Conservation (phyloP, 2,329 filamentous ascomycete genomes). For the Helotiales sp. region DNA sequence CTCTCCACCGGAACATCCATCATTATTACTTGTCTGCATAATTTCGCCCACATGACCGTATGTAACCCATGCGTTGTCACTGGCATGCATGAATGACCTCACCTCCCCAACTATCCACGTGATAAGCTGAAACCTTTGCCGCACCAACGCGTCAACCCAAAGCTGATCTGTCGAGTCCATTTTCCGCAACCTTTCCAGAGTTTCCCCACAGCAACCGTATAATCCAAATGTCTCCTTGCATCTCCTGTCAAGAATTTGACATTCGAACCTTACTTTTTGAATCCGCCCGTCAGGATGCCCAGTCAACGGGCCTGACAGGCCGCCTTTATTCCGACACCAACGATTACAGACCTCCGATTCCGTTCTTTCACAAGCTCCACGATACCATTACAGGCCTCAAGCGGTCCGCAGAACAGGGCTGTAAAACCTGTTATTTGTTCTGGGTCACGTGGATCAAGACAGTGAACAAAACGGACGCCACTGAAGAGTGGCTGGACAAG, state of each 20-base stretch:
- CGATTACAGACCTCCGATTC: constrained; percentile 26
- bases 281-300: constrained; percentile 21
- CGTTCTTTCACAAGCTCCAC: constrained; percentile 23
- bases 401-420: constrained; percentile 21
- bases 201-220: no score
- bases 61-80: no score
- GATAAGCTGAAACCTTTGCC: background rate
- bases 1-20: no score
- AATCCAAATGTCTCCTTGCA: constrained; percentile 18
- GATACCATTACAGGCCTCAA: constrained; percentile 19
- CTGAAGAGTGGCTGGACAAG: constrained; percentile 26
- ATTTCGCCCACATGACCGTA: no score
- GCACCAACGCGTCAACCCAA: background rate
- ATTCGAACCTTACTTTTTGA: constrained; percentile 25
- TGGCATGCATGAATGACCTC: no score
- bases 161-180: no score
- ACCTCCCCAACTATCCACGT: background rate
- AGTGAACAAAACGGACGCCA: constrained; percentile 19
- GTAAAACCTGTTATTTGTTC: constrained; percentile 23
- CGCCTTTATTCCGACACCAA: constrained; percentile 22
- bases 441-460: constrained; percentile 27
- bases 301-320: constrained; percentile 15
- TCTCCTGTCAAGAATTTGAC: constrained; percentile 25
- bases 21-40: no score
- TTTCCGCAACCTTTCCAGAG: background rate